phyloP scores from a whole-genome alignment of 2,329 filamentous ascomycete genomes.

The Paraphaeosphaeria sporulosa region DNA sequence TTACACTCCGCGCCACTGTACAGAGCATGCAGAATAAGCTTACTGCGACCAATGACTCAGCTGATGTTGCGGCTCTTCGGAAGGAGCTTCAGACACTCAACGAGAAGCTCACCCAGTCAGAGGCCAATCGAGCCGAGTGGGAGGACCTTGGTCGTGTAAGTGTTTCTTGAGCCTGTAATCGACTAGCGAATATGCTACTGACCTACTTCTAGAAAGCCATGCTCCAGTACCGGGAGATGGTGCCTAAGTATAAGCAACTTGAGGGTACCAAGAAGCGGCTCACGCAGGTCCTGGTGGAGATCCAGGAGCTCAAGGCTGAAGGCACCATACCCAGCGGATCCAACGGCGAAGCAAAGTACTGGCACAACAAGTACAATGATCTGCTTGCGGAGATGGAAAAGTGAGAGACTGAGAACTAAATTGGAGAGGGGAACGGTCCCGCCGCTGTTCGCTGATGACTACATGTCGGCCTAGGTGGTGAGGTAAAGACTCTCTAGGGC shows the following conservation, averaged over 20 bases:
- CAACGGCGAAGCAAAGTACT: neutral
- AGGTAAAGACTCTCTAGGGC: too few relatives aligned
- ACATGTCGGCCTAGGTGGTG: too few relatives aligned
- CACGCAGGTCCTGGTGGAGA: neutral
- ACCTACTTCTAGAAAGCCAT: neutral
- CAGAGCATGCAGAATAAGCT: neutral
- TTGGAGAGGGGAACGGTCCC: neutral
- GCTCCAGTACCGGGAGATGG: neutral
- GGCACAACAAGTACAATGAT: constrained; percentile 5
- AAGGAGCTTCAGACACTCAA: constrained; percentile 23
- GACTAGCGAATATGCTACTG: neutral
- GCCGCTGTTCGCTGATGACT: neutral
- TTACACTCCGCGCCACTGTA: constrained; percentile 13
- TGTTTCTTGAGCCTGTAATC: neutral
- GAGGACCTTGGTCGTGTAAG: constrained; percentile 7
- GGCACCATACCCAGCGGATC: neutral
- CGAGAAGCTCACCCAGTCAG: constrained; percentile 19
- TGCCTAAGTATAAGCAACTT: neutral
- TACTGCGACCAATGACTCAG: neutral
- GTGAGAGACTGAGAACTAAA: neutral
- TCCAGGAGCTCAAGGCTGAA: neutral
- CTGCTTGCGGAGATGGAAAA: neutral
- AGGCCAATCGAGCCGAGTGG: constrained; percentile 9
- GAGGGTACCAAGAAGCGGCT: neutral
- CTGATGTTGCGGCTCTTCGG: constrained; percentile 2